Percentiles rank a stretch among this genome's conserved stretches.
These are phyloP conservation scores for Aspergillus sp. DNA, from an alignment of 2,329 filamentous ascomycete species.

Conservation along the genomic window DNA sequence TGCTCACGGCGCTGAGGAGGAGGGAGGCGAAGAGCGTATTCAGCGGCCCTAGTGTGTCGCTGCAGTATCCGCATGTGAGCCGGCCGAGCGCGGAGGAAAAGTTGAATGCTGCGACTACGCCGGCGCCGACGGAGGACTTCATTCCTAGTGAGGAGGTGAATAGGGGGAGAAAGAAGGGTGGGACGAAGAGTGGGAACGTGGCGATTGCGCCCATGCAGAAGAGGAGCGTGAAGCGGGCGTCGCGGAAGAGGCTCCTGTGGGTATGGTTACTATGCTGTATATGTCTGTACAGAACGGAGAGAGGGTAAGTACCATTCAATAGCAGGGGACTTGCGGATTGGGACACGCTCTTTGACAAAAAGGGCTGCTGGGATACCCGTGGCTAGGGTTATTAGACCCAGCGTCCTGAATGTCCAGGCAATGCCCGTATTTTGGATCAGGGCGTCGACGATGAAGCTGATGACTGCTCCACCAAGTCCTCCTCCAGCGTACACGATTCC, in stretches of 20 bases:
- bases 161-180: slow-evolving; percentile 62
- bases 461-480: slow-evolving; percentile 57
- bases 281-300: neutral
- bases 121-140: slow-evolving; percentile 54
- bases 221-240: slow-evolving; percentile 52
- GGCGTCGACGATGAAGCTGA: slow-evolving; percentile 51
- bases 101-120: slow-evolving; percentile 61
- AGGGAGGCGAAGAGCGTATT: slow-evolving; percentile 57
- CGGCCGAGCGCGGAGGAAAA: slow-evolving; percentile 60
- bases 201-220: slow-evolving; percentile 57
- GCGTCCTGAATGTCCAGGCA: slow-evolving; percentile 37
- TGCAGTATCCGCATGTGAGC: slow-evolving; percentile 54
- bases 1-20: slow-evolving; percentile 55
- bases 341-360: slow-evolving; percentile 44
- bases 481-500: slow-evolving; percentile 46
- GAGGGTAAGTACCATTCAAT: slow-evolving; percentile 49
- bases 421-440: slow-evolving; percentile 42
- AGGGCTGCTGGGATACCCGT: slow-evolving; percentile 59
- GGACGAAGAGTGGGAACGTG: slow-evolving; percentile 62
- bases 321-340: slow-evolving; percentile 40
- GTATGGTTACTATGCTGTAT: neutral
- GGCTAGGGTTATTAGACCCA: slow-evolving; percentile 53
- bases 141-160: slow-evolving; percentile 58
- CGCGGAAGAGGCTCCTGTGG: slow-evolving; percentile 52
- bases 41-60: slow-evolving; percentile 56